Conservation (phyloP, 2,329 filamentous ascomycete genomes). For the Sporothrix mexicana region DNA sequence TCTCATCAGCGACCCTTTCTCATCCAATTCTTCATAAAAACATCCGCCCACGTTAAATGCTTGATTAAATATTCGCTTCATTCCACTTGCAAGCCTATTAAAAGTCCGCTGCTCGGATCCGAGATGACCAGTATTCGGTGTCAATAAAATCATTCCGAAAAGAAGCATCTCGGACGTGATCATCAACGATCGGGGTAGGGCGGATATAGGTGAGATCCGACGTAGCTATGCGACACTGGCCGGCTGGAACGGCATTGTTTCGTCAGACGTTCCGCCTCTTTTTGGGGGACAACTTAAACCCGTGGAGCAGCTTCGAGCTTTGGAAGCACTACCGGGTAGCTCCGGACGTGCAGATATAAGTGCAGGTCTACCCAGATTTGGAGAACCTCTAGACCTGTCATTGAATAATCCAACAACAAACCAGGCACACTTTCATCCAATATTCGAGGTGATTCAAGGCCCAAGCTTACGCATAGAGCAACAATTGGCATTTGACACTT, state of each 20-base stretch:
- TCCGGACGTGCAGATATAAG: neutral
- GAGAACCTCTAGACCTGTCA: neutral
- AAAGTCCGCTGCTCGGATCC: too few species aligned
- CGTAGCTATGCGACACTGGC: neutral
- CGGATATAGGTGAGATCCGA: neutral
- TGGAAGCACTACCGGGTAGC: neutral
- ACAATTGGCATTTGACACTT: constrained; percentile 32
- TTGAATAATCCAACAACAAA: neutral
- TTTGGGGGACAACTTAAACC: neutral
- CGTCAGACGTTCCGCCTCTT: neutral
- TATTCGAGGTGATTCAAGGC: too few species aligned
- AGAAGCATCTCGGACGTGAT: too few species aligned
- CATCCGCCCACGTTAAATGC: too few species aligned
- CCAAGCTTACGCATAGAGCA: neutral
- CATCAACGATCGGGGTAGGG: neutral
- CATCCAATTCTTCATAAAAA: too few species aligned
- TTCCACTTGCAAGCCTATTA: too few species aligned
- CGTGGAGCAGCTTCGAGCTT: neutral
- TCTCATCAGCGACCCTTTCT: neutral
- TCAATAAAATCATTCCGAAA: too few species aligned
- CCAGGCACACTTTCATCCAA: too few species aligned
- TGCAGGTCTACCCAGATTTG: neutral
- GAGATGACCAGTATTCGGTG: too few species aligned
- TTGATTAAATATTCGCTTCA: too few species aligned
- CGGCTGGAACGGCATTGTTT: neutral